Evolutionary conservation across 768 basidiomycete species (phyloP).

Genomic region (Leucosporidium scottii): DNA sequence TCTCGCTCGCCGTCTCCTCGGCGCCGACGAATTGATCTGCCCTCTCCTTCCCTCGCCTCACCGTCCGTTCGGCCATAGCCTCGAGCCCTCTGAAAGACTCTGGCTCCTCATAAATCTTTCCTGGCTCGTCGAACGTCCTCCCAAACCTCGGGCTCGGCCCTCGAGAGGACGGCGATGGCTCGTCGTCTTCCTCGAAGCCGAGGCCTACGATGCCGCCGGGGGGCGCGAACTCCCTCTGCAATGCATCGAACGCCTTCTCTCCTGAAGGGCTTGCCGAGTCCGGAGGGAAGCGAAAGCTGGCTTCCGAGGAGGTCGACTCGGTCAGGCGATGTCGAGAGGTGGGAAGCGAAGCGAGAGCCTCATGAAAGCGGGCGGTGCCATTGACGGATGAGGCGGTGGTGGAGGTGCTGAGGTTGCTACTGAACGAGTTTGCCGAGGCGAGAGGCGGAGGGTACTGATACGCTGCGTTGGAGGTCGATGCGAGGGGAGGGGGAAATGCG

Average conservation of each 20-base stretch:
- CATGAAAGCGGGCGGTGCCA: background rate
- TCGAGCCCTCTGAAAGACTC: background rate
- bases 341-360: background rate
- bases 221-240: constrained; percentile 17
- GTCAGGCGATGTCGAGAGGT: background rate
- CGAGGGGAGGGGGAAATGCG: too few relatives aligned
- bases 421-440: too few relatives aligned
- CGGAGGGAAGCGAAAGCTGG: constrained; percentile 2
- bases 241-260: constrained; percentile 10
- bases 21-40: background rate
- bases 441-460: too few relatives aligned
- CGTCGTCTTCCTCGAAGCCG: background rate
- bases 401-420: too few relatives aligned
- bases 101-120: background rate
- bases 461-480: too few relatives aligned
- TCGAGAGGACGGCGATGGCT: background rate
- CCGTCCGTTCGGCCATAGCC: constrained; percentile 6
- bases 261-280: constrained; percentile 5
- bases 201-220: background rate
- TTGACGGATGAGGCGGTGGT: too few relatives aligned
- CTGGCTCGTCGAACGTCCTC: background rate
- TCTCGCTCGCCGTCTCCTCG: background rate
- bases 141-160: background rate
- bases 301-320: background rate
- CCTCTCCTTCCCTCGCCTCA: background rate